phyloP scores from a whole-genome alignment of 23 red algal genomes.

The Gracilaria domingensis region DNA sequence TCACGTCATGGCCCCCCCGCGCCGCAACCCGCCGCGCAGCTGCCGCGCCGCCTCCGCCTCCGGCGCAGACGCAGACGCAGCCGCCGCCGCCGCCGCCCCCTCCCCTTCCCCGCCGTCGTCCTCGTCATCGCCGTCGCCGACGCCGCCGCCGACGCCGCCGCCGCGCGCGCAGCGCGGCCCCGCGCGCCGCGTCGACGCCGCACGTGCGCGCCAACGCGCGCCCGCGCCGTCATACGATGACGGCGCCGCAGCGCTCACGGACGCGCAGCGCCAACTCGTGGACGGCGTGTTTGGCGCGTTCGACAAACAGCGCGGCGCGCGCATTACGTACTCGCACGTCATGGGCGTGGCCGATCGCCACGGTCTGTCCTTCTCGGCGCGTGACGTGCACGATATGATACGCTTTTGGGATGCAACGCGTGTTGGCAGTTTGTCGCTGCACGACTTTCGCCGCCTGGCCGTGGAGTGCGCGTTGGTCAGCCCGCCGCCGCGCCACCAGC shows the following conservation, averaged over 20 bases:
- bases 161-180: background rate
- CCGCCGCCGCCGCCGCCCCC: background rate
- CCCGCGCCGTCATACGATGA: background rate
- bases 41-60: background rate
- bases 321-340: constrained; percentile 14
- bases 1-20: background rate
- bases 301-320: background rate
- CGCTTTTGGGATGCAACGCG: constrained; percentile 18
- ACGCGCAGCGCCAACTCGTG: background rate
- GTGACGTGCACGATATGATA: constrained; percentile 4
- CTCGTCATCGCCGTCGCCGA: background rate
- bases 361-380: background rate
- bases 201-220: background rate
- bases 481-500: background rate
- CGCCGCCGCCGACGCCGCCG: constrained; percentile 3
- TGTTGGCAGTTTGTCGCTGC: background rate
- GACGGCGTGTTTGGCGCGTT: background rate
- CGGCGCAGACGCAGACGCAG: background rate
- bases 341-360: background rate
- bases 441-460: background rate
- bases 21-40: constrained; percentile 23
- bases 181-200: background rate
- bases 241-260: background rate
- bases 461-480: background rate
- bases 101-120: background rate